These are phyloP conservation scores for Arachis stenosperma DNA, from an alignment of 306 rosid genomes.

Conservation along the genomic window DNA sequence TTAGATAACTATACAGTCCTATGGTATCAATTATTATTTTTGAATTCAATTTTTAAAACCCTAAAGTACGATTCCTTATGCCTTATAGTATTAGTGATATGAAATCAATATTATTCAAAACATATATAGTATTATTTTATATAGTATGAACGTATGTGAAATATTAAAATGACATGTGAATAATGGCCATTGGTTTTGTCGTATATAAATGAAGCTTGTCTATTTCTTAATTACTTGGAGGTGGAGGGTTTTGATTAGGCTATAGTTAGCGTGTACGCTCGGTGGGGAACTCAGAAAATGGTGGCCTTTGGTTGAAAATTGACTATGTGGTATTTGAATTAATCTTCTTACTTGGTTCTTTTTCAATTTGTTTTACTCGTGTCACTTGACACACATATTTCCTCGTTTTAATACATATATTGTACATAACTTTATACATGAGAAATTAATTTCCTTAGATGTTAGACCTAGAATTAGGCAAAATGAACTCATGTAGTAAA, in stretches of 20 bases:
- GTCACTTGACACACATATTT: neutral
- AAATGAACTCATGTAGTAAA: neutral
- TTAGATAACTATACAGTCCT: too few relatives aligned
- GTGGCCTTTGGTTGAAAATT: conserved; percentile 1
- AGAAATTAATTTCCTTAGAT: neutral
- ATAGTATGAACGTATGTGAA: too few relatives aligned
- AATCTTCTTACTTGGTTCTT: neutral
- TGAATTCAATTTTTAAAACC: too few relatives aligned
- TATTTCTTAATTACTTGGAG: neutral
- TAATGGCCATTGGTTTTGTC: conserved; percentile 3
- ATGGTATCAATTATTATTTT: too few relatives aligned
- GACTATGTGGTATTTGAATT: neutral
- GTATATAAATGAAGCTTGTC: conserved; percentile 19
- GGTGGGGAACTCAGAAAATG: conserved; percentile 15
- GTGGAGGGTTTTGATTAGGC: neutral
- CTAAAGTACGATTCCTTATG: too few relatives aligned
- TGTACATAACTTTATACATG: too few relatives aligned
- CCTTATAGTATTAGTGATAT: too few relatives aligned
- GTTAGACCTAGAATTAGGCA: neutral
- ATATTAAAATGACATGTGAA: conserved; percentile 9
- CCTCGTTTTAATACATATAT: too few relatives aligned
- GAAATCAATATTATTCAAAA: too few relatives aligned
- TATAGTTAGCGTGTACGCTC: neutral
- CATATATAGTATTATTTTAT: too few relatives aligned
- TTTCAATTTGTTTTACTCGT: neutral